Conservation (phyloP, 75 land plant species). For the Cupressus sempervirens region DNA sequence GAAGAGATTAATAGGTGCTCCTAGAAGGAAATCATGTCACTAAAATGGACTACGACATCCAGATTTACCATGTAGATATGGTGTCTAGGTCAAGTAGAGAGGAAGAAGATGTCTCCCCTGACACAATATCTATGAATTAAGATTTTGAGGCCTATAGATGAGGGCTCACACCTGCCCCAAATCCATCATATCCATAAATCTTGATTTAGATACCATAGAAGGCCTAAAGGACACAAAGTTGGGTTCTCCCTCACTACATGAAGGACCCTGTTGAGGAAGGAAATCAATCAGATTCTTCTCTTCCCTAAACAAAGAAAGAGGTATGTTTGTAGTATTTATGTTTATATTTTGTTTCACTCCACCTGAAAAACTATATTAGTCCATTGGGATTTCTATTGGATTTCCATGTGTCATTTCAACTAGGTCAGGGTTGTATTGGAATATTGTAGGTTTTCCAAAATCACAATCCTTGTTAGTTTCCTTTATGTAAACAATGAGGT, state of each 20-base stretch:
- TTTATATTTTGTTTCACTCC: not conserved
- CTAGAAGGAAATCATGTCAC: not conserved
- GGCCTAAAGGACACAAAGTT: not conserved
- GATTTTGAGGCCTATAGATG: slow-evolving; percentile 14
- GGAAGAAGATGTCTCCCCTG: slow-evolving; percentile 19
- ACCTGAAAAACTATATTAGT: not conserved
- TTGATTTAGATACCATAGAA: not conserved
- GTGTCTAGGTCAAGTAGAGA: not conserved
- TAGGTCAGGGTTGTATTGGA: not conserved
- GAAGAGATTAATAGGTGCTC: not conserved
- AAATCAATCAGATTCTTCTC: not conserved
- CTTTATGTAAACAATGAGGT: not conserved
- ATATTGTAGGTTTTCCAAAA: not conserved
- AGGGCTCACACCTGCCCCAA: not conserved
- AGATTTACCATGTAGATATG: not conserved
- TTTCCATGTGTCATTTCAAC: not conserved
- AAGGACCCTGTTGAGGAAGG: not conserved
- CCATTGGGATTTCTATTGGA: not conserved
- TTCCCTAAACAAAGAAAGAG: not conserved
- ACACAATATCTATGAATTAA: slow-evolving; percentile 26
- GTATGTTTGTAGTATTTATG: not conserved
- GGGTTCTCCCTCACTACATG: not conserved
- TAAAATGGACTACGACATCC: too few relatives aligned
- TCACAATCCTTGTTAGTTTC: not conserved
- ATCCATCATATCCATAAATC: not conserved